Evolutionary conservation across 345 rosid genomes (phyloP), one percentile per base, ranked within the genome.

Genomic region (Populus pruinosa): DNA sequence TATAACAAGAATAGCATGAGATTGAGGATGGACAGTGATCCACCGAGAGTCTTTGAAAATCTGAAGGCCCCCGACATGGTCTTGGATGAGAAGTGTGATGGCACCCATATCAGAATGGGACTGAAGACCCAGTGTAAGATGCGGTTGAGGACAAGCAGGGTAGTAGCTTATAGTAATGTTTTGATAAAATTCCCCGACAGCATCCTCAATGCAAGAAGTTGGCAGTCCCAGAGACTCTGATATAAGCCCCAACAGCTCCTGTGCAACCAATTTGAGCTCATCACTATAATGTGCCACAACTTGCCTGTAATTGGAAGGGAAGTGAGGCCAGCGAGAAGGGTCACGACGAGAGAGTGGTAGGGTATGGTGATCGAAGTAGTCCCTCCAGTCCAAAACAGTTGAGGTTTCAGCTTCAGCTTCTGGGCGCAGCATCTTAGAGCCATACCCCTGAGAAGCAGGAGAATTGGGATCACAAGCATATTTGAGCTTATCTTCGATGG

Each of bases 101-200:
- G 91, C 87, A 36, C 96, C 97, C 81, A 93, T 83, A 80, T 95
- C 98, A 2, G 99, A 93, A 79, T 95, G 99, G 1, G 97, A 79
- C 80, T 93, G 98, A 53, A 93, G 92, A 67, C 99, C 99, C 66
- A 93, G 92, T 0, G 98, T 91, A 5, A 91, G 91, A 69, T 93
- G 94, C 2, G 98, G 99, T 77, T 82, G 97, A 25, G 98, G 98
- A 39, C 99, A 95, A 1, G 96, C 93, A 17, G 99, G 99, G 83
- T 93, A 93, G 74, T 87, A 93, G 70, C 97, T 93, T 16, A 90
- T 82, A 8, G 97, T 95, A 41, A 93, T 92, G 70, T 95, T 95
- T 87, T 95, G 99, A 82, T 89, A 89, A 72, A 95, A 86, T 25
- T 91, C 94, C 27, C 97, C 93, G 18, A 93, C 88, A 16, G 84